These are phyloP conservation scores for Botrytis cinerea DNA, from an alignment of 2,329 filamentous ascomycete genomes.

Conservation along the genomic window DNA sequence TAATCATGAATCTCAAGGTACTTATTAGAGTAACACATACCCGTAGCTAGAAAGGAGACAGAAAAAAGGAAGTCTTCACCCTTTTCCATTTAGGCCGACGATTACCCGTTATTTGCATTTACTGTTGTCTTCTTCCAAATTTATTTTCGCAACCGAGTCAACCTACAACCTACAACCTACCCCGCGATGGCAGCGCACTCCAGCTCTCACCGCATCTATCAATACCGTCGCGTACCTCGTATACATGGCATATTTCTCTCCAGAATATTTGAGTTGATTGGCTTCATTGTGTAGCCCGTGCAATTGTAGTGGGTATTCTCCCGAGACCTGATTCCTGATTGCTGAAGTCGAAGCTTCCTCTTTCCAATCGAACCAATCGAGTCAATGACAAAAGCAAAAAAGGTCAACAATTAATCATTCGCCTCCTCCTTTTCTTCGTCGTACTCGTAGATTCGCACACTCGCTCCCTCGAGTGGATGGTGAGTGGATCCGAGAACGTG, in stretches of 20 bases:
- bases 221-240: background rate
- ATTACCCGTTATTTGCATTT: background rate
- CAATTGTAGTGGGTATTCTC: background rate
- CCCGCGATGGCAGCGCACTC: slow-evolving; percentile 2
- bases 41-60: background rate
- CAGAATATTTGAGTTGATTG: background rate
- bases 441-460: background rate
- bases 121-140: background rate
- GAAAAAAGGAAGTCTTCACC: background rate
- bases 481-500: background rate
- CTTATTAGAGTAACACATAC: background rate
- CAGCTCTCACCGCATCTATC: background rate
- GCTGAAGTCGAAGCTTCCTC: background rate
- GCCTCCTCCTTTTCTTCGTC: background rate
- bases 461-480: background rate
- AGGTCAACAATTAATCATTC: background rate
- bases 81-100: background rate
- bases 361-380: background rate
- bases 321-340: background rate
- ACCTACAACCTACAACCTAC: background rate
- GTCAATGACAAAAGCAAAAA: background rate
- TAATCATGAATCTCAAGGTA: background rate
- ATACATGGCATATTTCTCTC: background rate
- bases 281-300: background rate
- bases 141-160: background rate